Evolutionary conservation across 331 rosid genomes (phyloP).

Genomic region (Spiraea crenata): DNA sequence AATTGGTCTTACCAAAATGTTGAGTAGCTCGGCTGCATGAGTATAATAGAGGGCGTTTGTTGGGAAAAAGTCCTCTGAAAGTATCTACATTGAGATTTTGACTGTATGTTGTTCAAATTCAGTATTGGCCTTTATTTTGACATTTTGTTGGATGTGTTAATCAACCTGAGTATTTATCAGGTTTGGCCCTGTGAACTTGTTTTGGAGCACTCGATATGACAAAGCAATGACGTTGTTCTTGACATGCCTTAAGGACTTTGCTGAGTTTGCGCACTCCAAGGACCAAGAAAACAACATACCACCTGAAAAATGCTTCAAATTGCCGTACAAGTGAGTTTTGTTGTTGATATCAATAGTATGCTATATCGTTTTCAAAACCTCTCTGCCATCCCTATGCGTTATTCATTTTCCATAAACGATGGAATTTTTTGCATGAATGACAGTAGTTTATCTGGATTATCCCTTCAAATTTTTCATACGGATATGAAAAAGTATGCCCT

Average conservation of each 20-base stretch:
- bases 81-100: background rate
- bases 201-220: slow-evolving; percentile 98
- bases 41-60: background rate
- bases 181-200: slow-evolving; percentile 97
- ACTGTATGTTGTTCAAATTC: background rate
- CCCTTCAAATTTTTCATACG: background rate
- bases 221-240: slow-evolving; percentile 86
- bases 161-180: slow-evolving; percentile 34
- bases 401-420: background rate
- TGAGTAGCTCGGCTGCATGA: background rate
- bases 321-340: slow-evolving; percentile 84
- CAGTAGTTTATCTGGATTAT: background rate
- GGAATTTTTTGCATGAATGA: background rate
- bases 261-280: slow-evolving; percentile 81
- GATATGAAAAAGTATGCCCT: background rate
- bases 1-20: slow-evolving; percentile 3
- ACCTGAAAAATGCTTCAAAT: slow-evolving; percentile 80
- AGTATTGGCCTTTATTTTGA: slow-evolving; percentile 8
- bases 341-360: background rate
- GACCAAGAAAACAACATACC: slow-evolving; percentile 95
- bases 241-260: slow-evolving; percentile 89
- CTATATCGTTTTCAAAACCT: background rate
- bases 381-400: background rate
- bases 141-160: slow-evolving; percentile 26
- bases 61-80: background rate